phyloP scores from a whole-genome alignment of 208 protist species.

The Trypanosoma melophagium region DNA sequence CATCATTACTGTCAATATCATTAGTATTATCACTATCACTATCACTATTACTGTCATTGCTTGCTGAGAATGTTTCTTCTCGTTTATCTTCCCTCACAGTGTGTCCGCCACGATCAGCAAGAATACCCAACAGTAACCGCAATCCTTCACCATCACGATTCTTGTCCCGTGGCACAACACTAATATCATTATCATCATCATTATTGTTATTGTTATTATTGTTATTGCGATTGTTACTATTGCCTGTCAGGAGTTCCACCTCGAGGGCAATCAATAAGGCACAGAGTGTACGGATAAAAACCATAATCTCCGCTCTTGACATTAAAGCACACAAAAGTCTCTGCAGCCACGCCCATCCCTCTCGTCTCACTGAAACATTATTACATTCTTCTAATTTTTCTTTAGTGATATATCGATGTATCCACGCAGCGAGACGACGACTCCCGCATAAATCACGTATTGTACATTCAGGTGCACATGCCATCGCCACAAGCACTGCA shows the following conservation, averaged over 20 bases:
- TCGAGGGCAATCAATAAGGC: constrained; percentile 10
- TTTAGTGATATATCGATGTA: neutral
- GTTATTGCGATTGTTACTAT: neutral
- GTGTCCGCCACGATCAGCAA: neutral
- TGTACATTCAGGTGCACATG: constrained; percentile 10
- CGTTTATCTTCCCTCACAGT: too few relatives aligned
- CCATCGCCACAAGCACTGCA: constrained; percentile 2
- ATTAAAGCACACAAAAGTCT: neutral
- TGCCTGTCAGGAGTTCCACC: constrained; percentile 4
- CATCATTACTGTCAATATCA: neutral
- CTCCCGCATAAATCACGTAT: constrained; percentile 2
- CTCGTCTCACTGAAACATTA: neutral
- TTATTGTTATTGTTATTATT: neutral
- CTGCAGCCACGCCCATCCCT: constrained; percentile 5
- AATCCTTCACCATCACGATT: constrained; percentile 12
- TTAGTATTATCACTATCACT: neutral
- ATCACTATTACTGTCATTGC: neutral
- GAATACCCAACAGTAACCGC: neutral
- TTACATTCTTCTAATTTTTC: neutral
- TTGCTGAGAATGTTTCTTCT: too few relatives aligned
- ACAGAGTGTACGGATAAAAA: constrained; percentile 7
- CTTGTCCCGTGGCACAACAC: neutral
- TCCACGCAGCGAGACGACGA: constrained; percentile 1
- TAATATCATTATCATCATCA: neutral
- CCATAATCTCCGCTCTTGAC: neutral